Evolutionary conservation across 306 rosid species (phyloP), one percentile per base, ranked within the genome.

Genomic region (Ormosia emarginata): DNA sequence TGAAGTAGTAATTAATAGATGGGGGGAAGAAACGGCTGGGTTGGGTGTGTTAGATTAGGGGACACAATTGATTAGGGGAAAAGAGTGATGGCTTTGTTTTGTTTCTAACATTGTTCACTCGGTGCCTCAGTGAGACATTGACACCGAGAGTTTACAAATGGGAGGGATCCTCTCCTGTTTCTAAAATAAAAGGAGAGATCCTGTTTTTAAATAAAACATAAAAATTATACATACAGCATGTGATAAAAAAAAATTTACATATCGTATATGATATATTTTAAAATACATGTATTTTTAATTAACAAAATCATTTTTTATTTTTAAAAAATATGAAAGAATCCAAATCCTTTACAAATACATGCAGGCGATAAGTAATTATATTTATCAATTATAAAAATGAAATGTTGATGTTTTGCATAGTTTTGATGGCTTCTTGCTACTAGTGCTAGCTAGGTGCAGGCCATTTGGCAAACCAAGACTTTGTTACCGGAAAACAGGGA

Each of bases 401-500:
- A 39, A 67, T 61, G 53, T n/a, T 7, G 33, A 30, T 56, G 29
- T 62, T 39, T 65, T 70, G 80, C 59, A 81, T 70, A 79, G 13
- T 55, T 81, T 57, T 65, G 47, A 67, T 62, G 68, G 49, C 9
- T 24, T 14, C 69, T 13, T 40, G 57, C 9, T 40, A 17, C 24
- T 5, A 40, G 8, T 37, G 67, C 39, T 66, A 57, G 68, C 78
- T 74, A 79, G 88, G 55, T 85, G 75, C 81, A 79, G 78, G 34
- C 65, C 74, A 73, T 57, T 79, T 49, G 44, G 75, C 30, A 68
- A 79, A 75, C 62, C 82, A 50, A 77, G 50, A 74, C 58, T 58
- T 9, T 13, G 15, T 43, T 62, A 77, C 74, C 77, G 72, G 80
- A 46, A 85, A 73, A 78, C 75, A 75, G 73, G 88, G 81, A 58